Evolutionary conservation across 108 stramenopile species (phyloP).

Genomic region (Cylindrotheca fusiformis): DNA sequence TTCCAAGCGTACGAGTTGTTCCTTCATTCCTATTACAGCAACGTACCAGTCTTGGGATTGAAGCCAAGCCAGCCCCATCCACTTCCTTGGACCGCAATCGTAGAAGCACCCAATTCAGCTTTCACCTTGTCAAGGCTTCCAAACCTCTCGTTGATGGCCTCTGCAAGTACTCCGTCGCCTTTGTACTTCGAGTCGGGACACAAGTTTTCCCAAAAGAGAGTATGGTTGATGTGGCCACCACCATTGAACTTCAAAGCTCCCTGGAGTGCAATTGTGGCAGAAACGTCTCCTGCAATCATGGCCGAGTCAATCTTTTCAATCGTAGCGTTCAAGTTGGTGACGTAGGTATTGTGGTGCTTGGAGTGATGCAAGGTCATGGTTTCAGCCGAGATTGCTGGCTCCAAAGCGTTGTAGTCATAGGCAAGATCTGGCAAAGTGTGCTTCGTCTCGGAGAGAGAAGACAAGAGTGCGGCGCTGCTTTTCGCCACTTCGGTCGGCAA

Average conservation of each 20-base stretch:
- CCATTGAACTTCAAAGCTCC: slow-evolving; percentile 97
- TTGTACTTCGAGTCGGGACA: too few species aligned
- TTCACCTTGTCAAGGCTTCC: slow-evolving; percentile 84
- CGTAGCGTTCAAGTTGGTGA: slow-evolving; percentile 88
- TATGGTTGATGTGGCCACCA: slow-evolving; percentile 98
- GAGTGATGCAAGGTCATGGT: slow-evolving; percentile 96
- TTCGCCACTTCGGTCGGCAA: slow-evolving; percentile 57
- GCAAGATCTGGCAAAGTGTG: slow-evolving; percentile 84
- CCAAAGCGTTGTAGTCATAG: slow-evolving; percentile 89
- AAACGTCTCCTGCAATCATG: slow-evolving; percentile 69
- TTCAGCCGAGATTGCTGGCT: slow-evolving; percentile 87
- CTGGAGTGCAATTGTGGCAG: slow-evolving; percentile 68
- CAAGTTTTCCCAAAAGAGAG: slow-evolving; percentile 97
- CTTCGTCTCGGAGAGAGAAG: slow-evolving; percentile 51
- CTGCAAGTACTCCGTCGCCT: slow-evolving; percentile 47
- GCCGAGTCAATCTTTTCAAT: slow-evolving; percentile 88
- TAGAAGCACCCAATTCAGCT: slow-evolving; percentile 63
- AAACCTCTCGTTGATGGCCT: slow-evolving; percentile 74
- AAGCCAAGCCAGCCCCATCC: slow-evolving; percentile 99
- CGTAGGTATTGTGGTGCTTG: slow-evolving; percentile 94
- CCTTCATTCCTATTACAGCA: slow-evolving; percentile 8
- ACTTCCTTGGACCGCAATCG: slow-evolving; percentile 94
- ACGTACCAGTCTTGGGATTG: slow-evolving; percentile 72
- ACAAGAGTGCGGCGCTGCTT: slow-evolving; percentile 65
- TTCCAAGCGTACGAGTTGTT: neutral